A percentile compares a stretch with the other conserved stretches of the same genome.
Evolutionary conservation across 1,284 basidiomycete species (phyloP).

Genomic region (Sanguinoderma infundibulare): DNA sequence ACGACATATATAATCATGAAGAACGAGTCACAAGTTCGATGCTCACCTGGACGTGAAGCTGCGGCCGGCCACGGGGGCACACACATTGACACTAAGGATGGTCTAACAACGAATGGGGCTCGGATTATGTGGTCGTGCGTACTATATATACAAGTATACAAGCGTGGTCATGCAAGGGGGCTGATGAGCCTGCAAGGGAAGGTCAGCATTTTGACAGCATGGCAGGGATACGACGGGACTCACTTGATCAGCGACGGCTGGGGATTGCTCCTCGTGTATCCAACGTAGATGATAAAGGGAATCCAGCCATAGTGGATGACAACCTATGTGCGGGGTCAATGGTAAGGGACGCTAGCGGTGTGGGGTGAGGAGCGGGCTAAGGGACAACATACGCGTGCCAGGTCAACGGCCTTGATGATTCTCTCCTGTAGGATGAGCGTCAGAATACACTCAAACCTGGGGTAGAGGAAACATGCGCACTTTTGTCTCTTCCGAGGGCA

Average conservation of each 20-base stretch:
- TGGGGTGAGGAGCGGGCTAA: neutral
- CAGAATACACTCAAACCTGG: neutral
- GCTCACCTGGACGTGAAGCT: slow-evolving; percentile 3
- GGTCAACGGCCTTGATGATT: slow-evolving; percentile 77
- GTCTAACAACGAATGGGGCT: slow-evolving; percentile 22
- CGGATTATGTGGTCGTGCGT: slow-evolving; percentile 24
- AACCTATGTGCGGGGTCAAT: slow-evolving; percentile 53
- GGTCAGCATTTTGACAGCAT: slow-evolving; percentile 11
- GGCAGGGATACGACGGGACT: slow-evolving; percentile 36
- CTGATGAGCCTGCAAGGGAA: slow-evolving; percentile 76
- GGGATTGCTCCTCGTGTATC: slow-evolving; percentile 87
- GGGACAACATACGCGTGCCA: slow-evolving; percentile 69
- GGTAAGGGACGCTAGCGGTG: slow-evolving; percentile 6
- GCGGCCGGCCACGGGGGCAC: neutral
- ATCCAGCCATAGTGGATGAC: slow-evolving; percentile 93
- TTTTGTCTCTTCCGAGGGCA: slow-evolving; percentile 88
- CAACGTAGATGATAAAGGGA: slow-evolving; percentile 91
- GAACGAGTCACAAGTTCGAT: slow-evolving; percentile 35
- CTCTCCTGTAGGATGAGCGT: slow-evolving; percentile 58
- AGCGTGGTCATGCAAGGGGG: slow-evolving; percentile 72
- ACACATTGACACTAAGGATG: neutral
- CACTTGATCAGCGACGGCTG: slow-evolving; percentile 95
- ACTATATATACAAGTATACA: slow-evolving; percentile 30
- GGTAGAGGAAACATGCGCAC: slow-evolving; percentile 40
- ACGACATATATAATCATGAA: slow-evolving; percentile 70